Evolutionary conservation across 2,329 filamentous ascomycete species (phyloP).

Genomic region (Fusarium newnesense): DNA sequence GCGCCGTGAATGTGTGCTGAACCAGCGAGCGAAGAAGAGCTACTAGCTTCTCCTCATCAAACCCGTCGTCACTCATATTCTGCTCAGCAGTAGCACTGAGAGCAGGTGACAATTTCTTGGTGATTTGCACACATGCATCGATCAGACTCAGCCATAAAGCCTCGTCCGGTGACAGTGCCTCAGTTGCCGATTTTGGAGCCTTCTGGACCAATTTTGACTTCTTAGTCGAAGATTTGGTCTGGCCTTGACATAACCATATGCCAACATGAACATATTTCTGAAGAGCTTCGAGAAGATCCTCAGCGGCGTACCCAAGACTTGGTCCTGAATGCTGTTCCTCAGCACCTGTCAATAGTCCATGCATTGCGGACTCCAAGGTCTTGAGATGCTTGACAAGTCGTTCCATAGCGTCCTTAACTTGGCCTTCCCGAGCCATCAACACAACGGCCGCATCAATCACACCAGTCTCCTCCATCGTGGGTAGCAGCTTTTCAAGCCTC

Average conservation of each 20-base stretch:
- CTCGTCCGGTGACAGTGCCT: slow-evolving; percentile 64
- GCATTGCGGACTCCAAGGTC: slow-evolving; percentile 81
- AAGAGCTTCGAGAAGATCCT: slow-evolving; percentile 79
- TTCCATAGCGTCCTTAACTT: slow-evolving; percentile 83
- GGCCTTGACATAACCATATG: slow-evolving; percentile 93
- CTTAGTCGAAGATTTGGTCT: slow-evolving; percentile 70
- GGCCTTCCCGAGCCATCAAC: slow-evolving; percentile 88
- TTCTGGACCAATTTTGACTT: slow-evolving; percentile 59
- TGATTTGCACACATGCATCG: slow-evolving; percentile 70
- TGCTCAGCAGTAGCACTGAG: slow-evolving; percentile 53
- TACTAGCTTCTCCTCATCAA: slow-evolving; percentile 71
- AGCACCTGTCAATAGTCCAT: slow-evolving; percentile 74
- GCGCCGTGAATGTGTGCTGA: slow-evolving; percentile 88
- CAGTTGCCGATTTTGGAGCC: slow-evolving; percentile 56
- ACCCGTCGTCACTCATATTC: slow-evolving; percentile 40
- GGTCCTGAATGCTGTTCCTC: slow-evolving; percentile 63
- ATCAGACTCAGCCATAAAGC: slow-evolving; percentile 70
- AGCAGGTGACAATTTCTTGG: slow-evolving; percentile 69
- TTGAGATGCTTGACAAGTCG: slow-evolving; percentile 83
- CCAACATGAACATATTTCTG: slow-evolving; percentile 93
- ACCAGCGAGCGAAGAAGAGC: slow-evolving; percentile 80
- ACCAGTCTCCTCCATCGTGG: slow-evolving; percentile 87
- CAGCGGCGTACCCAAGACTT: slow-evolving; percentile 70
- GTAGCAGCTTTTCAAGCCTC: slow-evolving; percentile 81
- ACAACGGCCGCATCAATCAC: slow-evolving; percentile 94